Evolutionary conservation across 1,139 yeast species (phyloP).

Genomic region (Yamadazyma oceani): DNA sequence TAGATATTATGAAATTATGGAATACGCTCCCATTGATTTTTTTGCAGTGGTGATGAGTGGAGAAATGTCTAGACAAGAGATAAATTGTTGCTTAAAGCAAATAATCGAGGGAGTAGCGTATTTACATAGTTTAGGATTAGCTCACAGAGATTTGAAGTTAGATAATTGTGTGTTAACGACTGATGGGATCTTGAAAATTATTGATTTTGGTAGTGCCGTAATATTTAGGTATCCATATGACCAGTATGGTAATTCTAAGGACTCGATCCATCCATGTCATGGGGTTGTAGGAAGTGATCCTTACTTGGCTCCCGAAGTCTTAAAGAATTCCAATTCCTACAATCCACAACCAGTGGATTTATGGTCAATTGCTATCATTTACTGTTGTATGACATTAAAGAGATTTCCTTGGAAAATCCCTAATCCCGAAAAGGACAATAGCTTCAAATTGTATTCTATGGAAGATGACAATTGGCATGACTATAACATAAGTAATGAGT

Average conservation of each 20-base stretch:
- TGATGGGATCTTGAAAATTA: conserved; percentile 84
- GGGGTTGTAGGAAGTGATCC: conserved; percentile 99
- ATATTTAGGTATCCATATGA: conserved; percentile 93
- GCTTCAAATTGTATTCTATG: conserved; percentile 66
- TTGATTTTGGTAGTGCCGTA: conserved; percentile 95
- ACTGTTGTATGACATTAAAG: conserved; percentile 92
- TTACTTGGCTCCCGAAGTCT: conserved; percentile 94
- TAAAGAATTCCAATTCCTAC: conserved; percentile 64
- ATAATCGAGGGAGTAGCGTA: conserved; percentile 80
- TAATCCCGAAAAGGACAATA: conserved; percentile 72
- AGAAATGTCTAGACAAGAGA: conserved; percentile 79
- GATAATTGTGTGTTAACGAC: conserved; percentile 91
- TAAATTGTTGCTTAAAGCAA: conserved; percentile 88
- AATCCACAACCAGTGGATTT: conserved; percentile 93
- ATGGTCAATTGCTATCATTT: conserved; percentile 94
- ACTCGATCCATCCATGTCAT: conserved; percentile 72
- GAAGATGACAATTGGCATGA: conserved; percentile 53
- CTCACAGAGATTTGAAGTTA: conserved; percentile 91
- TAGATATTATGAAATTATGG: conserved; percentile 94
- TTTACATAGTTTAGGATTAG: conserved; percentile 84
- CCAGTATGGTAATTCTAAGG: conserved; percentile 42
- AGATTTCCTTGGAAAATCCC: conserved; percentile 99
- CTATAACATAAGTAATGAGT: conserved; percentile 51
- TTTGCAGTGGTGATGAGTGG: conserved; percentile 98
- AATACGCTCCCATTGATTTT: conserved; percentile 93